Conservation (phyloP, 2,329 filamentous ascomycete species). For the Phaeosphaeria sp. region DNA sequence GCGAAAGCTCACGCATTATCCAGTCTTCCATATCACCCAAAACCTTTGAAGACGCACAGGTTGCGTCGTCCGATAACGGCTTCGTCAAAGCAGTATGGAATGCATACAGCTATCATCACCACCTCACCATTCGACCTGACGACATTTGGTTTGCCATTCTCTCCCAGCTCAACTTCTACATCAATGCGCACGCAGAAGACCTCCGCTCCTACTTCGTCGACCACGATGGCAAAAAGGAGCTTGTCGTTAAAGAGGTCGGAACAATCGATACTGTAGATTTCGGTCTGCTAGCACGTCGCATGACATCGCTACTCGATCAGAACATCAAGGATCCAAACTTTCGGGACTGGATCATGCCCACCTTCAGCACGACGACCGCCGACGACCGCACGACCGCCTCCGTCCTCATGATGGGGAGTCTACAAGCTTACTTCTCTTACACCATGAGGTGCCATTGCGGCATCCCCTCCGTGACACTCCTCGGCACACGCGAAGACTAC, state of each 20-base stretch:
- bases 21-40: conserved; percentile 12
- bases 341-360: conserved; percentile 19
- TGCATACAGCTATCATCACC: conserved; percentile 27
- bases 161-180: conserved; percentile 32
- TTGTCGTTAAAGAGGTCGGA: conserved; percentile 12
- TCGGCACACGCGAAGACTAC: conserved; percentile 25
- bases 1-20: conserved; percentile 9
- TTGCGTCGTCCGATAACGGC: conserved; percentile 17
- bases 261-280: conserved; percentile 9
- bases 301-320: not conserved
- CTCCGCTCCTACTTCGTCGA: conserved; percentile 37
- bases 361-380: conserved; percentile 25
- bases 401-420: conserved; percentile 24
- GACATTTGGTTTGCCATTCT: conserved; percentile 37
- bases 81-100: conserved; percentile 21
- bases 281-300: not conserved
- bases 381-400: conserved; percentile 16
- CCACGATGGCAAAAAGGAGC: conserved; percentile 35
- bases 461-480: conserved; percentile 25
- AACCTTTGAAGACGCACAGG: conserved; percentile 1
- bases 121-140: conserved; percentile 32
- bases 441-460: conserved; percentile 8
- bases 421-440: conserved; percentile 26
- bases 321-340: conserved; percentile 11
- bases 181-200: conserved; percentile 32